Evolutionary conservation across 306 rosid species (phyloP), one percentile per base, ranked within the genome.

Genomic region (Urtica urens): DNA sequence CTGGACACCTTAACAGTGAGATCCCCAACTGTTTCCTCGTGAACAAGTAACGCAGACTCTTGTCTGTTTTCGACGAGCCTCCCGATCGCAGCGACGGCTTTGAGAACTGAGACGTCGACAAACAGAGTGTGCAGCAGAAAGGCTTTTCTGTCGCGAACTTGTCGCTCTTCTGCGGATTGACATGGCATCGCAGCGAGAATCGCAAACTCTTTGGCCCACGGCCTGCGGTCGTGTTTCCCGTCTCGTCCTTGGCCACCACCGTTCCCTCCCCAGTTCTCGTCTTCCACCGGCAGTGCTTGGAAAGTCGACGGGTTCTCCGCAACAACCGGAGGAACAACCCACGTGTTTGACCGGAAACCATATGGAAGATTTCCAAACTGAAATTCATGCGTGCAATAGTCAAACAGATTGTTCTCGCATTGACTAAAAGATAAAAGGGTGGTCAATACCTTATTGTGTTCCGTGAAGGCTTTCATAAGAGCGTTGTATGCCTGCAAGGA

Each of bases 281-380:
- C 95, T 71, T 90, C 97, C 45, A 64, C 60, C 10, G 97, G 95
- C 57, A 90, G 92, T 18, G 79, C 72, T 0, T 79, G 82, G 68
- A 81, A 77, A 57, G 68, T 43, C 47, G 87, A 71, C 26, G 85
- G 80, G 40, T 70, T 84, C 46, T 81, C 94, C 15, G 92, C 87
- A 72, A 79, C 87, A 66, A 77, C 70, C n/a, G 93, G 87, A 66
- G 97, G 97, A 26, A 81, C 85, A 65, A 90, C 82, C 97, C 97
- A 84, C n/a, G 97, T 78, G 60, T 84, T 90, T 64, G 95, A 78
- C 31, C 97, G 83, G 58, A 84, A 90, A 58, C 95, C 97, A 13
- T 90, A 84, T 19, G 97, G 97, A 72, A 90, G 97, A 51, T 90
- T 90, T 34, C 97, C 97, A 60, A 90, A 90, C 97, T 90, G 9